Conservation (phyloP, 371 early-diverging fungal genomes). For the Globomyces sp. region DNA sequence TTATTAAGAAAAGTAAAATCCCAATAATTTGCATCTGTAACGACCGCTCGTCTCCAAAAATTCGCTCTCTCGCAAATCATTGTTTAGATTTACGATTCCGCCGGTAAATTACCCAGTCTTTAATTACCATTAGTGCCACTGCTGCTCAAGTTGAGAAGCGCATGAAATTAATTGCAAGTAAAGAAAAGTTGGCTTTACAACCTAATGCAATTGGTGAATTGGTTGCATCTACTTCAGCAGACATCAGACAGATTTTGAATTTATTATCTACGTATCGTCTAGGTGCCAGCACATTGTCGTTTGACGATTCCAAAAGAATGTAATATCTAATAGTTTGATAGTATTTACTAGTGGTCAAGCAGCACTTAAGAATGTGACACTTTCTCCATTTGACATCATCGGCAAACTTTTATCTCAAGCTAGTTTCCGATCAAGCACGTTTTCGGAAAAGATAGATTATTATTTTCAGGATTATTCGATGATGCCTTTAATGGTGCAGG, state of each 20-base stretch:
- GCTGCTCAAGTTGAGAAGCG: slow-evolving; percentile 69
- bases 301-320: slow-evolving; percentile 77
- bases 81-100: slow-evolving; percentile 89
- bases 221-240: slow-evolving; percentile 80
- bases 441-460: slow-evolving; percentile 81
- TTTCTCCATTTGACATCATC: slow-evolving; percentile 86
- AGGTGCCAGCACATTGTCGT: slow-evolving; percentile 63
- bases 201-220: slow-evolving; percentile 87
- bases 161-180: slow-evolving; percentile 74
- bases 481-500: slow-evolving; percentile 91
- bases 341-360: slow-evolving; percentile 17
- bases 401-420: slow-evolving; percentile 60
- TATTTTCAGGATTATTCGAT: slow-evolving; percentile 95
- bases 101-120: slow-evolving; percentile 47
- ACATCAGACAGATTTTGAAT: slow-evolving; percentile 99
- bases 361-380: slow-evolving; percentile 73
- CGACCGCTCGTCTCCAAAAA: slow-evolving; percentile 88
- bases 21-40: slow-evolving; percentile 99
- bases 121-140: slow-evolving; percentile 47
- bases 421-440: slow-evolving; percentile 50
- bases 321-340: slow-evolving; percentile 33
- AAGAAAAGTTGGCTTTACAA: slow-evolving; percentile 77
- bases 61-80: slow-evolving; percentile 83
- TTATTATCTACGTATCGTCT: slow-evolving; percentile 87
- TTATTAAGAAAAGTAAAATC: slow-evolving; percentile 91